Base-by-base conservation (phyloP, 176 grass and related monocot species). In the Metroxylon sagu region DNA sequence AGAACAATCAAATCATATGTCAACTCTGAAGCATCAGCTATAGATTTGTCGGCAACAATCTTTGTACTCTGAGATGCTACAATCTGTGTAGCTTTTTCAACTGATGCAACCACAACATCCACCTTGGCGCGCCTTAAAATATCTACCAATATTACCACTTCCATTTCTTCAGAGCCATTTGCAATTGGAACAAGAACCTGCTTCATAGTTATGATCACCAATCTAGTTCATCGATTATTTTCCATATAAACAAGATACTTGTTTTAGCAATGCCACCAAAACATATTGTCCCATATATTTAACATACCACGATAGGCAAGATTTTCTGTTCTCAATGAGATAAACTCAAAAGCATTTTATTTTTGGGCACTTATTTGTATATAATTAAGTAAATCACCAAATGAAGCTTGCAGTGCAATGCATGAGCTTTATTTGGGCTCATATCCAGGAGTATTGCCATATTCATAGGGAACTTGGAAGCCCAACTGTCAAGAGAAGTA, bases 151-250 rank as follows among this genome's bases (percentile, higher is more conserved):
- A 85, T 88, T 59, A 88, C 71, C 19, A 88, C 77, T 68, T 87
- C 92, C 78, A 97, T 88, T 52, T 91, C 92, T 77, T 97, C 92
- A 31, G 75, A 97, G 14, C 83, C 92, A 83, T 97, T 80, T 71
- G 92, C 87, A 66, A 97, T 75, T 49, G 92, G 92, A 68, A 97
- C 68, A 53, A 97, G 83, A 76, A 97, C 83, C 92, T 97, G 75
- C 54, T 76, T 66, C n/a, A 66, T 14, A 43, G 10, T 43, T 7
- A 43, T 43, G 21, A 43, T 10, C 8, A 14, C 7, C 35, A 43
- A 43, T 43, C 35, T 43, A 43, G 12, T 43, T 43, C 35, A 43
- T 14, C 8, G 8, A 43, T 43, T 43, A 43, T 12, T 43, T 31
- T 43, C 8, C 1, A 43, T 14, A 43, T 12, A 8, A 43, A 43